A percentile compares a stretch with the other conserved stretches of the same genome.
Evolutionary conservation across 202 grass and related monocot genomes (phyloP).

Genomic region (Bolboschoenoplectus hybrid): DNA sequence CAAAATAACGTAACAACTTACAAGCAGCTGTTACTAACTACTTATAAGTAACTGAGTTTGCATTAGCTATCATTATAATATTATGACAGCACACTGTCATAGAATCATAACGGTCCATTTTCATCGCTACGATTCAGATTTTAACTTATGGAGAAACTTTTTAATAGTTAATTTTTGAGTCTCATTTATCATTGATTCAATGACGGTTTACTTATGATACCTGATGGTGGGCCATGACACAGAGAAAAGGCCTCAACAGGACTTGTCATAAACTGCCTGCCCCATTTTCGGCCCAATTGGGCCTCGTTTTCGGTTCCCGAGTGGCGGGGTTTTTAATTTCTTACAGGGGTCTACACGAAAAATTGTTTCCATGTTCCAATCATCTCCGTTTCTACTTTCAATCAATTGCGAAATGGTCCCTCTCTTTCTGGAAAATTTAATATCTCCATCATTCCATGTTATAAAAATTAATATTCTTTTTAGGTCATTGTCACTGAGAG

Average conservation of each 20-base stretch:
- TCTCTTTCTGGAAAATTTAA: background rate
- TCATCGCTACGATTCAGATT: too few relatives aligned
- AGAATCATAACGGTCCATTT: too few relatives aligned
- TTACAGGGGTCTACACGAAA: background rate
- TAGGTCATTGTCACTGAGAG: too few relatives aligned
- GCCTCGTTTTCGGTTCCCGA: background rate
- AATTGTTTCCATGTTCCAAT: background rate
- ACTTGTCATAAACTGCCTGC: constrained; percentile 8
- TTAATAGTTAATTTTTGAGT: too few relatives aligned
- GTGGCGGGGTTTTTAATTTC: constrained; percentile 4
- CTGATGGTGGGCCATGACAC: constrained; percentile 6
- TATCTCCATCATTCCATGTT: background rate
- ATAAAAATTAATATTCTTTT: too few relatives aligned
- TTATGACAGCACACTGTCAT: too few relatives aligned
- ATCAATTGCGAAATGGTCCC: background rate
- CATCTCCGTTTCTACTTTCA: background rate
- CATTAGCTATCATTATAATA: too few relatives aligned
- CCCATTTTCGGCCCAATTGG: background rate
- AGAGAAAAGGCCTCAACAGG: constrained; percentile 6
- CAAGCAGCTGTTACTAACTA: too few relatives aligned
- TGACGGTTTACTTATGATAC: background rate
- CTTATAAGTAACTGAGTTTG: too few relatives aligned
- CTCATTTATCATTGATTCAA: too few relatives aligned
- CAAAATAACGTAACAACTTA: too few relatives aligned
- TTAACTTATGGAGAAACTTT: too few relatives aligned